Conservation (phyloP, 768 basidiomycete genomes). For the Lentinula sp. region DNA sequence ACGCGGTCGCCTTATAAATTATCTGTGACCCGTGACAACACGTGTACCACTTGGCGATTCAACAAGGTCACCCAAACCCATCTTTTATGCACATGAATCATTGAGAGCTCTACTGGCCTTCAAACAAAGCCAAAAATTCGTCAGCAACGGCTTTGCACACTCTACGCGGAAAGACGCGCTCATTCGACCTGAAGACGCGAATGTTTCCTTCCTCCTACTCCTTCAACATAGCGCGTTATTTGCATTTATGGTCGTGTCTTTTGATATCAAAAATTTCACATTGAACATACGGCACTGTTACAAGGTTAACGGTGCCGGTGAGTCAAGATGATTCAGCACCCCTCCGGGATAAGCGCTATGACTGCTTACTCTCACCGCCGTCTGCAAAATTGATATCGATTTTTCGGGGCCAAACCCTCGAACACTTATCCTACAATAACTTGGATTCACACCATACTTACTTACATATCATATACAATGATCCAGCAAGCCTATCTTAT, state of each 20-base stretch:
- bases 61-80: slow-evolving; percentile 1
- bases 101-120: neutral
- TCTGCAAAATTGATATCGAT: too few relatives aligned
- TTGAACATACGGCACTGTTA: too few relatives aligned
- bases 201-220: neutral
- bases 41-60: neutral
- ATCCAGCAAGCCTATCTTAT: too few relatives aligned
- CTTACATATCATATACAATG: too few relatives aligned
- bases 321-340: neutral
- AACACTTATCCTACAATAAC: too few relatives aligned
- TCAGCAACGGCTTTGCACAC: neutral
- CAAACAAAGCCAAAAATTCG: neutral
- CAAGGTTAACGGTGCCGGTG: neutral
- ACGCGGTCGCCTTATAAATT: neutral
- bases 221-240: slow-evolving; percentile 5
- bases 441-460: too few relatives aligned
- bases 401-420: too few relatives aligned
- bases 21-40: slow-evolving; percentile 2
- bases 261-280: neutral
- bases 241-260: neutral
- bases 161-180: neutral
- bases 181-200: neutral
- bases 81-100: neutral
- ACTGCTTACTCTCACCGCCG: too few relatives aligned
- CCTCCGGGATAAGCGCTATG: too few relatives aligned